Percentiles rank a stretch among this genome's conserved stretches.
Evolutionary conservation across 306 rosid species (phyloP).

Genomic region (Trifolium dubium): DNA sequence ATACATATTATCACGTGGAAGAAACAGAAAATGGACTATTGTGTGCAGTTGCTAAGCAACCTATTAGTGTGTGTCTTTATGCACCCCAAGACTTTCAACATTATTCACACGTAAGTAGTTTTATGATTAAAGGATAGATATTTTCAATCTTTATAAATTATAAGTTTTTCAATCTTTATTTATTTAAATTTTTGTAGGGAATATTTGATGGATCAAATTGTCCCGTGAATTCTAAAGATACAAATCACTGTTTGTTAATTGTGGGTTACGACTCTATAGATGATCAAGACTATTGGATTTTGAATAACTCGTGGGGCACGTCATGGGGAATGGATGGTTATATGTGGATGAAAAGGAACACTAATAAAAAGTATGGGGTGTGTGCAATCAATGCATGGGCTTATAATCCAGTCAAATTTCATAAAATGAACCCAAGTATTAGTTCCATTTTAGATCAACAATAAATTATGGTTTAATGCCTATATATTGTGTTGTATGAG

Average conservation of each 20-base stretch:
- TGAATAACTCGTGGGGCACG: constrained; percentile 62
- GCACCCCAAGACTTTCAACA: constrained; percentile 44
- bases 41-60: constrained; percentile 55
- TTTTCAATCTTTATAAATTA: no score
- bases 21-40: constrained; percentile 51
- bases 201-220: constrained; percentile 50
- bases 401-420: constrained; percentile 2
- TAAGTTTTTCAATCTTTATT: no score
- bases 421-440: background rate
- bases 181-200: constrained; percentile 45
- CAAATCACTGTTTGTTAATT: constrained; percentile 39
- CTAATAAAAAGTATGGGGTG: constrained; percentile 21
- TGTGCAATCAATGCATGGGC: constrained; percentile 23
- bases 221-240: background rate
- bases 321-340: constrained; percentile 63
- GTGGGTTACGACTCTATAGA: constrained; percentile 53
- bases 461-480: background rate
- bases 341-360: constrained; percentile 54
- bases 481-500: background rate
- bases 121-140: no score
- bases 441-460: background rate
- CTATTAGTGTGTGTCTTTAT: constrained; percentile 53
- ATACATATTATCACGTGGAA: constrained; percentile 49
- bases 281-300: constrained; percentile 62
- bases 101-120: constrained; percentile 33